phyloP scores from a whole-genome alignment of 768 basidiomycete species.

The Psilocybe cyanescens region DNA sequence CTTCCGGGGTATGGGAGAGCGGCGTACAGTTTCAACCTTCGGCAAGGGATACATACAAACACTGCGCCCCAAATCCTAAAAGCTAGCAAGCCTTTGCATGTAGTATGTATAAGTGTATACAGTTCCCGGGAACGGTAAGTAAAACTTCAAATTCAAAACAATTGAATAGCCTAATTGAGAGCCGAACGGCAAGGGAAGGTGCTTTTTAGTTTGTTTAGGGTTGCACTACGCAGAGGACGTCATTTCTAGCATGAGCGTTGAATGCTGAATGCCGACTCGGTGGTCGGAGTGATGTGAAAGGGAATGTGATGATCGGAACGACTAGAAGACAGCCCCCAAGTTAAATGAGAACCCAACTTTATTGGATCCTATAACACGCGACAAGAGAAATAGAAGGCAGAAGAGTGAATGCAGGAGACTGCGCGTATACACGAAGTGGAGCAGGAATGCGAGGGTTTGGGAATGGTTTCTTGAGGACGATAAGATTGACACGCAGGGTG shows the following conservation, averaged over 20 bases:
- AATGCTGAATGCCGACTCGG: neutral
- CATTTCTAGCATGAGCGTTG: neutral
- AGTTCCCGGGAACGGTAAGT: neutral
- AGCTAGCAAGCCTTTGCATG: neutral
- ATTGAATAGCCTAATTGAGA: neutral
- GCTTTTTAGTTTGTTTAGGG: neutral
- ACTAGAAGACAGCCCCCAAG: neutral
- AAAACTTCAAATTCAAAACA: neutral
- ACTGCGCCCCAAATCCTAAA: neutral
- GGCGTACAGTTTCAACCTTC: neutral
- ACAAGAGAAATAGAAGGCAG: neutral
- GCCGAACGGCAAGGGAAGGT: neutral
- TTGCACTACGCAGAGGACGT: neutral
- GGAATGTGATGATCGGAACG: neutral
- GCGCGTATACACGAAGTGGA: neutral
- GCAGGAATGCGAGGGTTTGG: neutral
- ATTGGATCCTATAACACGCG: neutral
- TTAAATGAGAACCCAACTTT: neutral
- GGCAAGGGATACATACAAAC: neutral
- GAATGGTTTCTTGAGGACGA: neutral
- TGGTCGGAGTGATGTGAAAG: neutral
- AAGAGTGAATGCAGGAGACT: neutral
- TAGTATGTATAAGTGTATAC: neutral
- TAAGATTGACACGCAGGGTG: neutral
- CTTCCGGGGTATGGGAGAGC: neutral